Base-by-base conservation (phyloP, 2,329 filamentous ascomycete species). In the Parastagonospora avenae region DNA sequence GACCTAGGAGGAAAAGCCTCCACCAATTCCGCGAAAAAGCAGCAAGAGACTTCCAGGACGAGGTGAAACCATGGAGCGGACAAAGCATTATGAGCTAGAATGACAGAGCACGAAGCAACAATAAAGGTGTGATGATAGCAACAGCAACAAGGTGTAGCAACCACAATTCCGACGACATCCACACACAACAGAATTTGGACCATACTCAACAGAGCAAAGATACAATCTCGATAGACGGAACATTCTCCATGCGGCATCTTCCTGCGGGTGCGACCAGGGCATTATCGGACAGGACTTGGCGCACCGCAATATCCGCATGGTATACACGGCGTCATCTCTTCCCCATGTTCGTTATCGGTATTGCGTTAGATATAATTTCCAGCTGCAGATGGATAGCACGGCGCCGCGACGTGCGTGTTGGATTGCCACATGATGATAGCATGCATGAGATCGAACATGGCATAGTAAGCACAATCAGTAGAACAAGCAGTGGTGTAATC, bases 151-250 rank as follows among this genome's bases (percentile, higher is more conserved):
- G 27, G 19, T 14, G 19, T 37, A 27, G 42, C 33, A 27, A 32
- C 14, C 24, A 31, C 33, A 37, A 10, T n/a, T 19, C 32, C 24
- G 50, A 54, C 33, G 29, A 37, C 38, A 55, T 62, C 41, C 36
- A 53, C 55, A 56, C 11, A 15, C 7, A 51, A 58, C 49, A 59
- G 52, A 27, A 46, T 54, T 59, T 56, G 48, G 36, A 49, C 31
- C 44, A 54, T 44, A 43, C 48, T 49, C 57, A 51, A 57, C 51
- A 31, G 59, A 49, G 27, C 55, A 59, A 55, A 30, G 50, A 57
- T 60, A 57, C 7, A 16, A 30, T 45, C 29, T 38, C 42, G 31
- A 33, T 36, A 44, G 14, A 24, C 30, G 32, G 15, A 42, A 24
- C 11, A 44, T 27, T 5, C 9, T 32, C 42, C 31, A 36, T 10